Percentiles rank a stretch among this genome's conserved stretches.
phyloP scores from a whole-genome alignment of 2,329 filamentous ascomycete species.

The Penicillium sp. region DNA sequence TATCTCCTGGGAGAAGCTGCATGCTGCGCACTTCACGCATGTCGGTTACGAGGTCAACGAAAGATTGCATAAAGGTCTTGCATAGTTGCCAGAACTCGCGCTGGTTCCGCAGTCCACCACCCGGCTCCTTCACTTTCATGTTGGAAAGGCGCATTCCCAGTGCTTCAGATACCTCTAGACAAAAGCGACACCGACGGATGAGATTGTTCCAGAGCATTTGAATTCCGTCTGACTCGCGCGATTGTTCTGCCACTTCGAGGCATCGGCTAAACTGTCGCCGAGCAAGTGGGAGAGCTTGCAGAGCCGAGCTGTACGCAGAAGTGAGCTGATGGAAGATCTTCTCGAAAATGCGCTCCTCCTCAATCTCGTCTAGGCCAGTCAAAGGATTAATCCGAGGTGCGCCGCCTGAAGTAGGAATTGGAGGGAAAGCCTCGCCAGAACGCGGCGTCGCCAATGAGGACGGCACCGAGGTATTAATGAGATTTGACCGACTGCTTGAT shows the following conservation, averaged over 20 bases:
- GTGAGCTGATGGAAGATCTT: conserved; percentile 77
- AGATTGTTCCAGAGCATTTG: conserved; percentile 70
- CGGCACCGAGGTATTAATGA: conserved; percentile 53
- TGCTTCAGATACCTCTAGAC: conserved; percentile 72
- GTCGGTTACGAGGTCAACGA: conserved; percentile 52
- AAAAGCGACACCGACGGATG: conserved; percentile 70
- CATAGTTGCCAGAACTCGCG: conserved; percentile 70
- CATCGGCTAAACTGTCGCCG: conserved; percentile 67
- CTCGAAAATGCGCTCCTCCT: conserved; percentile 82
- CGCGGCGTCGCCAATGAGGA: conserved; percentile 67
- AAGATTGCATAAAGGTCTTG: conserved; percentile 59
- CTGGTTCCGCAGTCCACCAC: conserved; percentile 63
- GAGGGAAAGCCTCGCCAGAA: conserved; percentile 77
- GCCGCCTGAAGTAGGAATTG: conserved; percentile 46
- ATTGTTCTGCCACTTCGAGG: conserved; percentile 65
- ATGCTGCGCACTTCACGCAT: conserved; percentile 52
- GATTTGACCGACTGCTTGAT: conserved; percentile 58
- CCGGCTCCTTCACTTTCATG: conserved; percentile 84
- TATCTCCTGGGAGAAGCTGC: conserved; percentile 63
- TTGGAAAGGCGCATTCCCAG: conserved; percentile 73
- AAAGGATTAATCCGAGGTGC: conserved; percentile 57
- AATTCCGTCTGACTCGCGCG: conserved; percentile 62
- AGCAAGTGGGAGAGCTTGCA: conserved; percentile 71
- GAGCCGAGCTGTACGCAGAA: conserved; percentile 72
- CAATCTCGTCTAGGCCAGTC: conserved; percentile 66